Base-by-base conservation (phyloP, 139 green algal genomes). In the Zygnema cylindricum region DNA sequence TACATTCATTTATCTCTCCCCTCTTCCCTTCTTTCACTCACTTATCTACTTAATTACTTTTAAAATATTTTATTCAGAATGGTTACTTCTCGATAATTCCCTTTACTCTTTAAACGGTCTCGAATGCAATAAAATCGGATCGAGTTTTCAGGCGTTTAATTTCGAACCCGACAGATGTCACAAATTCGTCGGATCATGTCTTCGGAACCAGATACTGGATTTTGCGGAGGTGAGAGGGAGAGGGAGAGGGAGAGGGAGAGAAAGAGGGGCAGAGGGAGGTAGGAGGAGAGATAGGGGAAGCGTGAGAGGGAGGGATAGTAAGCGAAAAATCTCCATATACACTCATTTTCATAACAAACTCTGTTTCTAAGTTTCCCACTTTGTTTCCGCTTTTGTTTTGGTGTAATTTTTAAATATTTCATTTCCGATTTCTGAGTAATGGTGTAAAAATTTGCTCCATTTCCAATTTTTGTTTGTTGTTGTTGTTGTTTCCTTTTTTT, bases 41-140 rank as follows among this genome's bases (percentile, higher is more conserved):
- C n/a, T n/a, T n/a, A n/a, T n/a, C n/a, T n/a, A n/a, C n/a, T n/a
- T n/a, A n/a, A n/a, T n/a, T n/a, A n/a, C n/a, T n/a, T n/a, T n/a
- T n/a, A n/a, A n/a, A n/a, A n/a, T n/a, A n/a, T n/a, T n/a, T n/a
- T n/a, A n/a, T 82, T 54, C 79, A 81, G 85, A 38, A 49, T 92
- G 88, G 88, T 22, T 91, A 54, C 71, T 92, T 38, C 33, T 92
- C 38, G 86, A 92, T 33, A 90, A 75, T 16, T 22, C 30, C 0
- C 36, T 38, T 39, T 77, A 84, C 71, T 69, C 86, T 21, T 39
- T 92, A 22, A 76, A 89, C 35, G 88, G 88, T 30, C 49, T 32
- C 1, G 39, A 89, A 54, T 92, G 88, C 55, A 77, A 82, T 85
- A 91, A 89, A 42, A 83, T 92, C 3, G 88, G 88, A 35, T 69